A percentile compares a stretch with the other conserved stretches of the same genome.
phyloP scores from a whole-genome alignment of 306 rosid genomes.

The Luffa aegyptiaca region DNA sequence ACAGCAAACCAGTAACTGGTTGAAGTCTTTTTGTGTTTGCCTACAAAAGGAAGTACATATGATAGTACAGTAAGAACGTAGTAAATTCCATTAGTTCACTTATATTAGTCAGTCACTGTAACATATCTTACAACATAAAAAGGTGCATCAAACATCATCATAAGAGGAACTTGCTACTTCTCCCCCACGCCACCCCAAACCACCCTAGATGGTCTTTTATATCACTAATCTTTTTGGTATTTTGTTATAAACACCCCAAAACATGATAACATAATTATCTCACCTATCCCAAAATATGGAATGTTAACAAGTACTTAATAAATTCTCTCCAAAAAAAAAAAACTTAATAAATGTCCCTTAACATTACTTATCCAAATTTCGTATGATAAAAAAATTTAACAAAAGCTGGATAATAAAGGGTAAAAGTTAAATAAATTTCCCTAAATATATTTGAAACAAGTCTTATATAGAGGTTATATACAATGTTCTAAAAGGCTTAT shows the following conservation, averaged over 20 bases:
- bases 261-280: neutral
- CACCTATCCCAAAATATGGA: neutral
- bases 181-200: neutral
- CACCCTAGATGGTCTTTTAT: neutral
- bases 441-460: neutral
- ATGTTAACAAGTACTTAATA: neutral
- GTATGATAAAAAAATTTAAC: neutral
- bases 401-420: neutral
- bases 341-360: neutral
- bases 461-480: neutral
- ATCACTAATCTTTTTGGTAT: neutral
- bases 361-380: neutral
- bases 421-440: neutral
- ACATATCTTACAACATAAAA: neutral
- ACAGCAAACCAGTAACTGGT: constrained; percentile 59
- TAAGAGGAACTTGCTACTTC: neutral
- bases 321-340: too few relatives aligned
- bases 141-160: neutral
- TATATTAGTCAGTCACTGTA: neutral
- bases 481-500: too few relatives aligned
- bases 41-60: constrained; percentile 30
- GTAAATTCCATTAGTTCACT: neutral
- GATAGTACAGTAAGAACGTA: neutral
- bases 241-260: neutral
- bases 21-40: constrained; percentile 52